Evolutionary conservation across 495 filamentous ascomycete genomes (phyloP), one percentile per base, ranked within the genome.

Genomic region (Tuber melanosporum): DNA sequence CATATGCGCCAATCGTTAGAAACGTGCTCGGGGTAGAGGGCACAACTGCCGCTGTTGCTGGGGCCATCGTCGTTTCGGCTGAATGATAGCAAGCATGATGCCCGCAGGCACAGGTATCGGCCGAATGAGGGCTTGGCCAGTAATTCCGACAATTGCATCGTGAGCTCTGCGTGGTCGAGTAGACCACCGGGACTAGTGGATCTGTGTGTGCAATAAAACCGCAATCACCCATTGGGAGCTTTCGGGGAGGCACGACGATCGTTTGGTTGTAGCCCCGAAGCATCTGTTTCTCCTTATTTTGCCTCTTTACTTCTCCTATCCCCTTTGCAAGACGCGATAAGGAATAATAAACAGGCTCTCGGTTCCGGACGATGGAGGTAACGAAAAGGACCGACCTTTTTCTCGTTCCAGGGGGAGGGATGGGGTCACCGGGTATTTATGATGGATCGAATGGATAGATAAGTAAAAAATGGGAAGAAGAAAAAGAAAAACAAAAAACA

Each of bases 71-170:
- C 43, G 78, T 77, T 52, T 79, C 77, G 10, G 74, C 73, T 3
- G 78, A 80, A 49, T 80, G 78, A 52, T 80, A 80, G 3, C 78
- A 80, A 45, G 78, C 78, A 52, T 80, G 78, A 20, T 80, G 78
- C 10, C 78, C 78, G 15, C 78, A 80, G 39, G 78, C 78, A 41
- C 78, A 80, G 32, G 79, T 77, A n/a, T 80, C 78, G 2, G 62
- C 73, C 46, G 71, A 79, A 73, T 80, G 77, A 71, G 73, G 78
- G 39, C 73, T 80, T 36, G 78, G 78, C 78, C 78, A 80, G 73
- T 76, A 80, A 71, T 73, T 80, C 42, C 78, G 78, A 66, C 78
- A 80, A 43, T 80, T 77, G 44, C 78, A 80, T 41, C 78, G 73
- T 32, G 79, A 71, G 32, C 73, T 75, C 66, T 79, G 77, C 14